Evolutionary conservation across 2,329 filamentous ascomycete species (phyloP), one percentile per base, ranked within the genome.

Genomic region (Metarhizium brunneum): DNA sequence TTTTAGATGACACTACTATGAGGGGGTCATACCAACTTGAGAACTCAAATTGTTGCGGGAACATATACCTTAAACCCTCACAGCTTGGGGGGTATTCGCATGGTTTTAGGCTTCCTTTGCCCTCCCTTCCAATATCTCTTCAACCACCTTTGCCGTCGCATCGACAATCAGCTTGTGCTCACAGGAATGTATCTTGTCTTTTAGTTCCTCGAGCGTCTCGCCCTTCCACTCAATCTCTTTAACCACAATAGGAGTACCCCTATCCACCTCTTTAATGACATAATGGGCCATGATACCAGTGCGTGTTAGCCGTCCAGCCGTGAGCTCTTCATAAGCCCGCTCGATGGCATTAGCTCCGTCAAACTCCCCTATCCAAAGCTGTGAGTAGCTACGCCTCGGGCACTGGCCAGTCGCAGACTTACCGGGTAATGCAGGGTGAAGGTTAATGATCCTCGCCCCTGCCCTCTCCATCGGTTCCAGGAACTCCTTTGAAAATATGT

Each of bases 281-380:
- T 92, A 86, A 72, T 96, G 91, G 16, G 90, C 84, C 92, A 95
- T 96, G 54, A 95, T 85, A 0, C 92, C 91, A 0, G 91, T 95
- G 60, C 78, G 80, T 63, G 85, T 81, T 10, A 90, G 80, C 60
- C 79, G 80, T 6, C 81, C 80, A 2, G 72, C 73, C 66, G 84
- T 71, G 67, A 88, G 91, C 56, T 89, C 90, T 50, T 82, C 78
- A 71, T 84, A 90, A 3, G 91, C 90, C 29, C 89, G 78, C 63
- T 87, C 83, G 63, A 96, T 95, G 16, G 90, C 91, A 61, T 80
- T 74, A 43, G 84, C 82, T 4, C 91, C 91, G 61, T 92, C 87
- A 66, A 90, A 92, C 63, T 84, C 80, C 1, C 87, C 87, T 65
- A 79, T 53, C 6, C 52, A 51, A 25, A 40, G 52, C 54, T 58